Evolutionary conservation across 2,329 filamentous ascomycete species (phyloP), one percentile per base, ranked within the genome.

Genomic region (Whalleya microplaca): DNA sequence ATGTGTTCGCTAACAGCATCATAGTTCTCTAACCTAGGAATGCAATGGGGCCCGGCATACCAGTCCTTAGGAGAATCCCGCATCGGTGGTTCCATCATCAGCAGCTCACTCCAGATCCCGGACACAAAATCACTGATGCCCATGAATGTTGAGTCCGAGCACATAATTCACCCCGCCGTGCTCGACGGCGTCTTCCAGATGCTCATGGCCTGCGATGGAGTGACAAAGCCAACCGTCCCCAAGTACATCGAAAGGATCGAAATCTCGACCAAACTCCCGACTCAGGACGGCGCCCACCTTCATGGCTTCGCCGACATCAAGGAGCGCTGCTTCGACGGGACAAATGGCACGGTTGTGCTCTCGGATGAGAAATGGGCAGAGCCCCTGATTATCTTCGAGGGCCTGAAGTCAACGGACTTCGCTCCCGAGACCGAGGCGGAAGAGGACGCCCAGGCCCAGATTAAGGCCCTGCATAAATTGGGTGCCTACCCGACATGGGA

Each of bases 201-300:
- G 48, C 54, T 68, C n/a, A 59, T 68, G 48, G 65, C 66, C 7
- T 63, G 64, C 21, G 64, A 68, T 18, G 60, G 61, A n/a, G 66
- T 68, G 19, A 54, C 57, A 42, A 66, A 64, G 51, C 66, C 66
- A 23, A 63, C 61, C 7, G 55, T 66, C 12, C 60, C 66, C n/a
- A 68, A 68, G 50, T 68, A 68, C 44, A 67, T 68, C 20, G 66
- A 68, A 45, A 54, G 65, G 23, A 67, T 68, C 41, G 64, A 66
- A n/a, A 52, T 68, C 45, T 68, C 66, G 23, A 48, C 64, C 27
- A 67, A 68, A 49, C 47, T 68, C 10, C 64, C 65, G 7, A 66
- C 66, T 12, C 50, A 58, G 18, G 58, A 58, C 18, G 66, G 65
- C 41, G 53, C 56, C 10, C 64, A 61, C 27, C 63, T 67, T 14